Base-by-base conservation (phyloP, 306 rosid species). In the Prunus mira region DNA sequence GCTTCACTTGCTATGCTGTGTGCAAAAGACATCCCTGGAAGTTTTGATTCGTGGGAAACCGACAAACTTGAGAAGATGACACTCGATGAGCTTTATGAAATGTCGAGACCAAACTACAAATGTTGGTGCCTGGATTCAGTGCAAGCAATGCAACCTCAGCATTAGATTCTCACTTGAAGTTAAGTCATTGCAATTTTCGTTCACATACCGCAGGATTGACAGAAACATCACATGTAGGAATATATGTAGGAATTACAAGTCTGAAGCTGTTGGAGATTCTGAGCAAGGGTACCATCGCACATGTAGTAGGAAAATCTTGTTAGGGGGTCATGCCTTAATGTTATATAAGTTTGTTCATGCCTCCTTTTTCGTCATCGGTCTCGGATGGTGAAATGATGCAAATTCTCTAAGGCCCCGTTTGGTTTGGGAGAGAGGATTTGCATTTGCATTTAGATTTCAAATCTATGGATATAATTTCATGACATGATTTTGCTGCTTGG, bases 91-190 rank as follows among this genome's bases (percentile, higher is more conserved):
- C 95, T 93, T 12, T 89, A 79, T 77, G 89, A 83, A 75, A 47
- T 87, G 52, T 93, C 97, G 12, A 82, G 27, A 70, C 73, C 93
- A 46, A 88, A 85, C 74, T 91, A 88, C 46, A 84, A 41, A 78
- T 93, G 98, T 68, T 93, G 98, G 98, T 93, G 98, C 82, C 83
- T 87, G 81, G 98, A 93, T 81, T 77, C 80, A 63, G 81, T 69
- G 69, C 78, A 74, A 65, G 73, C 54, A 50, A 52, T 73, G 62
- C 76, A 68, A 60, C 64, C 43, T 47, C 61, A 56, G 47, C 38
- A 47, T 46, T 66, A 34, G 41, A 32, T 34, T 10, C 74, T 73
- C 24, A 52, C 57, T n/a, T 43, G 20, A 8, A 22, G 34, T 58
- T 5, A 22, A 1, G 34, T 58, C 12, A 22, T 10, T 4, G 10